Base-by-base conservation (phyloP, 78 protist species). In the Mantamonas sphyraenae region DNA sequence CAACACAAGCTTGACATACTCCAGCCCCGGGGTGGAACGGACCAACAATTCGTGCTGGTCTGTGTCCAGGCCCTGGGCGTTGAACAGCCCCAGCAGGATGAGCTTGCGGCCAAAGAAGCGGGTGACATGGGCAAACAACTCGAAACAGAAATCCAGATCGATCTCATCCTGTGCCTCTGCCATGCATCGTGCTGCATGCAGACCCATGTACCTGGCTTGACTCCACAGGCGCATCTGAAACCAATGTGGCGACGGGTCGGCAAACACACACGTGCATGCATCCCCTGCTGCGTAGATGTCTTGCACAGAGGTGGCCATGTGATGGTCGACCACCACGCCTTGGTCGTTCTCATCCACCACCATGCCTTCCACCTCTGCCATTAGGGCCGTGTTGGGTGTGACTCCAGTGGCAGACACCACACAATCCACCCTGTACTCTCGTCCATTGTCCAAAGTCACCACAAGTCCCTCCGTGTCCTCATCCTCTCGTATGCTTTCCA, bases 51-150 rank as follows among this genome's bases (percentile, higher is more conserved):
- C n/a, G n/a, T n/a, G n/a, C 14, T 20, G 35, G 22, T 64, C n/a
- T 7, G 30, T 39, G 69, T 3, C 56, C 31, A 64, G 69, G 2
- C 19, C 53, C 53, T 64, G 69, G n/a, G 40, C 69, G 26, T 64
- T 64, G 26, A 14, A 64, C 26, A 7, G 53, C 8, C 69, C 69
- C 51, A 64, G 22, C n/a, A 64, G 38, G 17, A 64, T 38, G 22
- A n/a, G 20, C 69, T 64, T 64, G 35, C 2, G 14, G 33, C 56
- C 56, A 28, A 64, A 64, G 26, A 64, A 64, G 28, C 20, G 1
- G 0, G 69, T 64, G 14, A 64, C 69, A 22, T 64, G 69, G 8
- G 69, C 69, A 64, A 64, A 64, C 53, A 39, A 30, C 56, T 64
- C 69, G 24, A 42, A 64, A 2, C 22, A 24, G 45, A 3, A 20